These are phyloP conservation scores for Aspergillus neotritici DNA, from an alignment of 2,329 filamentous ascomycete genomes.

Conservation along the genomic window DNA sequence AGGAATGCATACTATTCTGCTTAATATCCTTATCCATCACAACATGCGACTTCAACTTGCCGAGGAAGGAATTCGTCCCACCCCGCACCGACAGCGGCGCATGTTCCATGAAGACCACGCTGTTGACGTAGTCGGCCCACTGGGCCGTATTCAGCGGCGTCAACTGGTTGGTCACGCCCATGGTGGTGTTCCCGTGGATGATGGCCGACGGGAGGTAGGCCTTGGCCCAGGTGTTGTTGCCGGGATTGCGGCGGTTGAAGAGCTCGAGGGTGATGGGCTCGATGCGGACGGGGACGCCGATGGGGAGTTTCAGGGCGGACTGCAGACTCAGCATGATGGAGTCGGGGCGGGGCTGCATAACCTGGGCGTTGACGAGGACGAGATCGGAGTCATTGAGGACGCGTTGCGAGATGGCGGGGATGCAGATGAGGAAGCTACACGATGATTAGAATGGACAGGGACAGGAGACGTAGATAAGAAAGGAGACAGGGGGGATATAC, in stretches of 20 bases:
- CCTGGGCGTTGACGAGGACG: constrained; percentile 30
- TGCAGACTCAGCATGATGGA: constrained; percentile 29
- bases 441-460: neutral
- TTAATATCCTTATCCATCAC: constrained; percentile 30
- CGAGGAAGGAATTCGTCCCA: constrained; percentile 26
- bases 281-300: constrained; percentile 33
- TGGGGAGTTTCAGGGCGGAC: constrained; percentile 33
- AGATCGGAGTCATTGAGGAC: constrained; percentile 35
- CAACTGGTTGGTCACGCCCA: constrained; percentile 19
- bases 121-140: constrained; percentile 30
- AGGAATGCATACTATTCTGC: constrained; percentile 27
- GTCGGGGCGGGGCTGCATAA: constrained; percentile 31
- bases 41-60: constrained; percentile 29
- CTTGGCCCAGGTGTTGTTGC: constrained; percentile 25
- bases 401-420: constrained; percentile 38
- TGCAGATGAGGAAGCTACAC: constrained; percentile 35
- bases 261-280: constrained; percentile 30
- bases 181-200: constrained; percentile 33
- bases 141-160: constrained; percentile 24
- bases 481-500: constrained; percentile 24
- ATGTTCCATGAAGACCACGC: constrained; percentile 25
- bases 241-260: constrained; percentile 26
- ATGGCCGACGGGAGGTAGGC: constrained; percentile 18
- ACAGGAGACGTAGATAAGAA: neutral
- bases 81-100: constrained; percentile 24